Base-by-base conservation (phyloP, 257 asterid species). In the Echites panduratus region DNA sequence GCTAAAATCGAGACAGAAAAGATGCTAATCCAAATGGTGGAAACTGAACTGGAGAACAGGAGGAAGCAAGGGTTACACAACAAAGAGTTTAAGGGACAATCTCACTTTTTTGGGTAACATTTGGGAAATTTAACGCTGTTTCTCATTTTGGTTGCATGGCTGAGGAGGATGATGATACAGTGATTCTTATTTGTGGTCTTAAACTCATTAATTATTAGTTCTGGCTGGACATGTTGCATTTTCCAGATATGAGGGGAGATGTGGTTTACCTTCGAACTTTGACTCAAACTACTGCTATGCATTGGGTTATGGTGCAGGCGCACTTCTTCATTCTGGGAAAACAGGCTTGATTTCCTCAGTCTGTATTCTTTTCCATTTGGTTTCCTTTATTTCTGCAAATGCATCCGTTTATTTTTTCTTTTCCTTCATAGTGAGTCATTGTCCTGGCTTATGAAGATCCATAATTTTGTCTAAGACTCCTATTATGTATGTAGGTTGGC, bases 11-110 rank as follows among this genome's bases (percentile, higher is more conserved):
- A 95, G 79, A 87, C 96, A 4, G 93, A 95, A 82, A 95, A 95
- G 81, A 92, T 95, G 99, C 96, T 95, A 79, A 90, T 95, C 76
- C 96, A 92, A 88, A 92, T 95, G 98, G 99, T 92, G 74, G 99
- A 92, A 83, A 86, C 96, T 70, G 98, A 95, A 85, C 81, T 95
- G 84, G 92, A 84, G 69, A 73, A 68, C 71, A 86, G 93, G 86
- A 92, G 86, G 88, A 82, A 78, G 70, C 79, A 73, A 53, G 92
- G 89, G 76, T 73, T 72, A 64, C 89, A 89, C 84, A 85, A 81
- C 41, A 89, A 87, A 71, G 87, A 84, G 78, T 92, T 95, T 82
- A 86, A 83, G 77, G 99, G 99, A 61, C 98, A 95, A 77, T 90
- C 98, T 69, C 98, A 95, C 79, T 95, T 95, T 77, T 95, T 95